Evolutionary conservation across 2,329 filamentous ascomycete species (phyloP), one percentile per base, ranked within the genome.

Genomic region (Cytospora paraplurivora): DNA sequence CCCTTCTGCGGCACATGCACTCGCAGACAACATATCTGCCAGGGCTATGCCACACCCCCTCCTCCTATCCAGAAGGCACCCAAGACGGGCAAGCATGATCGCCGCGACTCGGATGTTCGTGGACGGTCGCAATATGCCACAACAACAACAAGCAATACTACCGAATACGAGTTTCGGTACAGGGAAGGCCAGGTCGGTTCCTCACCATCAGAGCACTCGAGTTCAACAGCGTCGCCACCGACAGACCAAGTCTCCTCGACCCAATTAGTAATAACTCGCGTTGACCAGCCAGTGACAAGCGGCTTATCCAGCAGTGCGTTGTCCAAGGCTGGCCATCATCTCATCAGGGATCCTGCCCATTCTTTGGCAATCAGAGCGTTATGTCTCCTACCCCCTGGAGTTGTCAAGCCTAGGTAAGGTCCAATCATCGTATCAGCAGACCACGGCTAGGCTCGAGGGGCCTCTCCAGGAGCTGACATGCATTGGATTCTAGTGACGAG

Each of bases 1-100:
- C 62, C 62, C 7, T 63, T 51, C 67, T 76, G 74, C 59, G 72
- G 72, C 4, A 74, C 72, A 72, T 78, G 70, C 64, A 68, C 66
- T 54, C 70, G 71, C 38, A 71, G 70, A 15, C 67, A 71, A 32
- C 67, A 71, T 65, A 69, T 71, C 66, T 70, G 72, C 69, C 71
- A 70, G 63, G 72, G 72, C 37, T 73, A 74, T 61, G 62, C 50
- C 8, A 67, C 65, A 37, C n/a, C 53, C 1, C 21, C 35, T 2
- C 21, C 35, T 27, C 17, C 51, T 32, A 17, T 12, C 19, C 19
- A 54, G 7, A 38, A 7, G 13, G 33, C 21, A 19, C 38, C 19
- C 34, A 41, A 44, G 6, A 52, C 57, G 19, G 51, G 34, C 13
- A 47, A 21, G 7, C 47, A 56, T 51, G 44, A 65, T 37, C 47